These are phyloP conservation scores for Sclerotinia borealis DNA, from an alignment of 2,329 filamentous ascomycete species.

Conservation along the genomic window DNA sequence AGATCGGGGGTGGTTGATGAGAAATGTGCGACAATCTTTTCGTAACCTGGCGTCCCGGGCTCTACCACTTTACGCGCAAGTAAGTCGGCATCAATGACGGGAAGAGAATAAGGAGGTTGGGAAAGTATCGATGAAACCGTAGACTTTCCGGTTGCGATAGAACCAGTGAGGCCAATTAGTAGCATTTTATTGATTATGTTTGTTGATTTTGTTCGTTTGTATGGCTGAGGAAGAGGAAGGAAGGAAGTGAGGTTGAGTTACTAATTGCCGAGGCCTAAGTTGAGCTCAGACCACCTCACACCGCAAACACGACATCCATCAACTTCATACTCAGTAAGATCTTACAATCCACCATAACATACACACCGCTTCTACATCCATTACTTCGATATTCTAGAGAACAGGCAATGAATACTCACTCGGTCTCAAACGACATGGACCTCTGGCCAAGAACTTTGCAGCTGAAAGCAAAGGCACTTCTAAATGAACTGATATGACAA, in stretches of 20 bases:
- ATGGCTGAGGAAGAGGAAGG: background rate
- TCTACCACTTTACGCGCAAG: conserved; percentile 91
- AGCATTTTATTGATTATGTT: conserved; percentile 55
- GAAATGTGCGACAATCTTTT: conserved; percentile 77
- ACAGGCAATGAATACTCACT: no score
- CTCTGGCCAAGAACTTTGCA: no score
- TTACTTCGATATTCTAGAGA: background rate
- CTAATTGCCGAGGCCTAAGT: background rate
- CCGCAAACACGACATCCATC: background rate
- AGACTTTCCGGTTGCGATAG: conserved; percentile 96
- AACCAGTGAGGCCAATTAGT: conserved; percentile 91
- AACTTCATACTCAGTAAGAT: background rate
- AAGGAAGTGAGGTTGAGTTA: background rate
- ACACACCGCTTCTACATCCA: background rate
- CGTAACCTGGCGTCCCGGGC: conserved; percentile 80
- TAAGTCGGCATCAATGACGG: conserved; percentile 89
- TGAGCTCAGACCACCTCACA: background rate
- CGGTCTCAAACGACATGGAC: no score
- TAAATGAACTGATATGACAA: no score
- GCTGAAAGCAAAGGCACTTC: no score
- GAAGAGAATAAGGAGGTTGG: conserved; percentile 73
- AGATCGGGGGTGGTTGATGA: conserved; percentile 78
- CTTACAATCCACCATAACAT: background rate
- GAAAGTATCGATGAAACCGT: conserved; percentile 84
- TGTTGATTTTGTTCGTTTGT: background rate